These are phyloP conservation scores for Aspergillus olivimuriae DNA, from an alignment of 495 filamentous ascomycete genomes.

Conservation along the genomic window DNA sequence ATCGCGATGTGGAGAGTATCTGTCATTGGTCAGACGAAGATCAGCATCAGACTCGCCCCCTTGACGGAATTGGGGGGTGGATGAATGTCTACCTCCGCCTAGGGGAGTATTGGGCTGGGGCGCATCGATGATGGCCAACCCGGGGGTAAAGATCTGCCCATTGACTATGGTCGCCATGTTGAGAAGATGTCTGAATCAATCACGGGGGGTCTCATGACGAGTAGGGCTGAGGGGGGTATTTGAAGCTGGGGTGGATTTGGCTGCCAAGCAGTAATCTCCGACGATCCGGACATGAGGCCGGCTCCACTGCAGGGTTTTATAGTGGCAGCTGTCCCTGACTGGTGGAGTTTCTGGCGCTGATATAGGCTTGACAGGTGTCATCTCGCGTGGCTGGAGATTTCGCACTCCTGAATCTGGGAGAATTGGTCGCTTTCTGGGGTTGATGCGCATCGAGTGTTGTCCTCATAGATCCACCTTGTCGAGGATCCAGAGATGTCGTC, in stretches of 20 bases:
- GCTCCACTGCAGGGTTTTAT: neutral
- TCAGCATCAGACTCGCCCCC: neutral
- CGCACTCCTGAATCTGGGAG: no score
- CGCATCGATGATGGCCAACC: slow-evolving; percentile 55
- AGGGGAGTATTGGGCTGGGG: slow-evolving; percentile 62
- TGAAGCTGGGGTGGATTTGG: neutral
- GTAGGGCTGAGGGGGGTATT: neutral
- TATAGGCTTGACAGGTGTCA: no score
- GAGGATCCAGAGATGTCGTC: no score
- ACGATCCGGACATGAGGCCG: neutral
- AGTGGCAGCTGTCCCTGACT: neutral
- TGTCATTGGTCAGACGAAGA: slow-evolving; percentile 11
- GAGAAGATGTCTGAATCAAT: neutral
- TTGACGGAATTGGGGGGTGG: no score
- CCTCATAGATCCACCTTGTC: no score
- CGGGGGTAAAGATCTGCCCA: slow-evolving; percentile 59
- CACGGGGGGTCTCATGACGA: neutral
- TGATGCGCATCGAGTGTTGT: no score
- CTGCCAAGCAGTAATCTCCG: slow-evolving; percentile 5
- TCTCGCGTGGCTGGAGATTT: no score
- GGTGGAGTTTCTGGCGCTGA: neutral
- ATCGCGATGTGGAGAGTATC: slow-evolving; percentile 60
- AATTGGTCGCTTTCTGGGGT: no score
- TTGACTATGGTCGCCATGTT: slow-evolving; percentile 37
- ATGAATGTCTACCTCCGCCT: slow-evolving; percentile 60